Evolutionary conservation across 176 grass and related monocot genomes (phyloP).

Genomic region (Cocos nucifera): DNA sequence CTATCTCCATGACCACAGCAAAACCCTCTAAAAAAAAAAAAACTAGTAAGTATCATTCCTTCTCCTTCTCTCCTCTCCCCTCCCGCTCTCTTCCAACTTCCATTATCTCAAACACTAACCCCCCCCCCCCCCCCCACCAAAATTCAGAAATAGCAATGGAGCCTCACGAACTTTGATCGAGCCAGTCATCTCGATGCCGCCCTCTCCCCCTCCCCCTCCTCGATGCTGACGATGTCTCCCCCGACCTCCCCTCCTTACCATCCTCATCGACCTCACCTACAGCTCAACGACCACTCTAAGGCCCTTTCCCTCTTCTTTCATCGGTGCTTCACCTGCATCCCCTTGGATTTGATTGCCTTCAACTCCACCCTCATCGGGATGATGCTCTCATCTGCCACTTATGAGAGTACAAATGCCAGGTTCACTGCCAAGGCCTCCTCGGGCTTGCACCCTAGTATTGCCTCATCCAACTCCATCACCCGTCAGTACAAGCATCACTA

Average conservation of each 20-base stretch:
- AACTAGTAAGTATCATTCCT: too few species aligned
- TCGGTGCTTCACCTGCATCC: slow-evolving; percentile 41
- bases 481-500: too few species aligned
- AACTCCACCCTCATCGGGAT: slow-evolving; percentile 48
- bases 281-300: slow-evolving; percentile 46
- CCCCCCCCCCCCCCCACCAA: slow-evolving; percentile 24
- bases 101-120: background rate
- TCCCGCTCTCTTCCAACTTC: too few species aligned
- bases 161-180: background rate
- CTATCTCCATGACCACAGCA: too few species aligned
- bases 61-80: too few species aligned
- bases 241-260: slow-evolving; percentile 67
- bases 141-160: too few species aligned
- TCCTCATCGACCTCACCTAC: slow-evolving; percentile 66
- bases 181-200: slow-evolving; percentile 60
- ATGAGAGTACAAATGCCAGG: slow-evolving; percentile 11
- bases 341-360: slow-evolving; percentile 66
- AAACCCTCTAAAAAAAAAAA: too few species aligned
- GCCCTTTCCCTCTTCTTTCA: slow-evolving; percentile 81
- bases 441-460: background rate
- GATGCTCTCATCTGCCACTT: slow-evolving; percentile 31
- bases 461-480: too few species aligned
- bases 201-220: slow-evolving; percentile 71
- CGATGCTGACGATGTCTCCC: slow-evolving; percentile 50
- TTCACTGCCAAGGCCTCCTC: slow-evolving; percentile 33